phyloP scores from a whole-genome alignment of 805 yeast species.

The Ogataea trehalophila region DNA sequence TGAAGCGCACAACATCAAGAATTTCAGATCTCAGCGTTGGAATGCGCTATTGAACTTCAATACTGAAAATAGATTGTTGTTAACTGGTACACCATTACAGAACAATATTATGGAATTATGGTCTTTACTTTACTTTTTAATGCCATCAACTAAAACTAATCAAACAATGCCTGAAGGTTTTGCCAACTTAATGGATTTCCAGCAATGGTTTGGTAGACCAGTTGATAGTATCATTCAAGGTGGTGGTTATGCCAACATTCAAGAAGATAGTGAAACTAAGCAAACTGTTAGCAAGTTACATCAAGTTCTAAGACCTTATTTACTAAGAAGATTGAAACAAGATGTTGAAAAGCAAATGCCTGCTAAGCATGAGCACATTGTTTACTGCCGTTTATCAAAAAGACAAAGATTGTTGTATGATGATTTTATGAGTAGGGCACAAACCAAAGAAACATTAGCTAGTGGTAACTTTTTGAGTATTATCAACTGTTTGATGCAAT shows the following conservation, averaged over 20 bases:
- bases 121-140: slow-evolving; percentile 89
- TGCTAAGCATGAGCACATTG: slow-evolving; percentile 90
- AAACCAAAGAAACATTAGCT: slow-evolving; percentile 87
- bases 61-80: slow-evolving; percentile 76
- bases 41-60: slow-evolving; percentile 91
- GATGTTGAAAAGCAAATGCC: slow-evolving; percentile 99
- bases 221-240: slow-evolving; percentile 89
- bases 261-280: slow-evolving; percentile 70
- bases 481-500: slow-evolving; percentile 95
- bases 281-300: slow-evolving; percentile 85
- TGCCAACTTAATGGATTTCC: slow-evolving; percentile 93
- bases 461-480: slow-evolving; percentile 93
- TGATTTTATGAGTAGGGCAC: slow-evolving; percentile 96
- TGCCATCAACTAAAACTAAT: slow-evolving; percentile 74
- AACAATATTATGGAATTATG: slow-evolving; percentile 92
- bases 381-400: slow-evolving; percentile 86
- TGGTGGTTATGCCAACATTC: slow-evolving; percentile 36
- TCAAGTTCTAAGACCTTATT: slow-evolving; percentile 88
- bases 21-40: slow-evolving; percentile 96
- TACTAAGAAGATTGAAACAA: slow-evolving; percentile 84
- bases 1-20: slow-evolving; percentile 97
- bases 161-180: slow-evolving; percentile 90
- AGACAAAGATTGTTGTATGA: slow-evolving; percentile 90
- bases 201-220: slow-evolving; percentile 98
- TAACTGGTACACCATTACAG: slow-evolving; percentile 97